Percentiles rank a stretch among this genome's conserved stretches.
Conservation (phyloP, 345 rosid species). For the Geranium rotundifolium region DNA sequence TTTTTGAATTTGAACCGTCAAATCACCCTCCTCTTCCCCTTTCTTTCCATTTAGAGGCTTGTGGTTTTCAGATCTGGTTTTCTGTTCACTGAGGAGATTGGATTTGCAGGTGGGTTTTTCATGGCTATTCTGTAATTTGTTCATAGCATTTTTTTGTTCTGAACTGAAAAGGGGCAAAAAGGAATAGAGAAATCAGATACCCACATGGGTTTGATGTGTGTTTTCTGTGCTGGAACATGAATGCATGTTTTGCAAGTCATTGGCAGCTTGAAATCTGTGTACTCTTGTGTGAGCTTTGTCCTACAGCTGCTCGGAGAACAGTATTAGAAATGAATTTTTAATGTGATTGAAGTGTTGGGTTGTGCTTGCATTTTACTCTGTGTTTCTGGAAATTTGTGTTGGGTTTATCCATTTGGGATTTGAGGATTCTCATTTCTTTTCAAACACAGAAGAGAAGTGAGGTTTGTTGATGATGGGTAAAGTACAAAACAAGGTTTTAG, state of each 20-base stretch:
- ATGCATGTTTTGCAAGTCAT: constrained; percentile 11
- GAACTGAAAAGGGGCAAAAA: background rate
- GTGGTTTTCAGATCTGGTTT: constrained; percentile 21
- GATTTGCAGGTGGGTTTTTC: constrained; percentile 12
- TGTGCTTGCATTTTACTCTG: background rate
- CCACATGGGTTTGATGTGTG: constrained; percentile 12
- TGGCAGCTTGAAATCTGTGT: constrained; percentile 2
- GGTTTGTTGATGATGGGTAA: constrained; percentile 26
- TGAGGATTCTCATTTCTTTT: background rate
- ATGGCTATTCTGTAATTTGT: background rate
- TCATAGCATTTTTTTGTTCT: background rate
- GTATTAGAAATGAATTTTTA: background rate
- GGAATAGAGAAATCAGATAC: constrained; percentile 1
- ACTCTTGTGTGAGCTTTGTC: background rate
- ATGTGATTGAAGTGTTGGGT: background rate
- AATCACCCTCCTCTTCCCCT: too few species aligned
- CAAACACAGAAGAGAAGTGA: background rate
- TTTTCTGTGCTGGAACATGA: constrained; percentile 10
- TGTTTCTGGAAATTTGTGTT: background rate
- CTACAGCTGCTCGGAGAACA: background rate
- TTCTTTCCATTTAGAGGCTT: background rate
- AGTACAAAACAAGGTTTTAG: constrained; percentile 12
- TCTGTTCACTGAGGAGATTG: constrained; percentile 1
- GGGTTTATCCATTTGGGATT: background rate
- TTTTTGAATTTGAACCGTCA: background rate